Conservation (phyloP, 495 filamentous ascomycete genomes). For the Tuber calosporum region DNA sequence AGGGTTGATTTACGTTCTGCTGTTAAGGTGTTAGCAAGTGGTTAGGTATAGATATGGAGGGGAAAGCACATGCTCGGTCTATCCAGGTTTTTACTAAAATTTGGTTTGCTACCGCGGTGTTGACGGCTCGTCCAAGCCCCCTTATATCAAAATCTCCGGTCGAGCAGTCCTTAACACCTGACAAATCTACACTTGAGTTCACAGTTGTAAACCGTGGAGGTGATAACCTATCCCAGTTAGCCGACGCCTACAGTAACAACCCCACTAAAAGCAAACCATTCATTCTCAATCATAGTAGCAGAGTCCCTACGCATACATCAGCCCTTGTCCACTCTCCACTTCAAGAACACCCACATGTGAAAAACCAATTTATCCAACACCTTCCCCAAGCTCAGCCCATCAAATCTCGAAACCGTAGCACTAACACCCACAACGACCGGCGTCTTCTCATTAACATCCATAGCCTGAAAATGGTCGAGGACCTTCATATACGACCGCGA, state of each 20-base stretch:
- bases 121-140: constrained; percentile 70
- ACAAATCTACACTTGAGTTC: constrained; percentile 67
- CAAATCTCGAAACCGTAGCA: constrained; percentile 81
- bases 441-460: constrained; percentile 45
- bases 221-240: constrained; percentile 48
- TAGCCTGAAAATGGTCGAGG: constrained; percentile 67
- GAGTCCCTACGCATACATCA: constrained; percentile 56
- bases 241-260: not conserved
- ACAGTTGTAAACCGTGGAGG: constrained; percentile 91
- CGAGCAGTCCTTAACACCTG: constrained; percentile 54
- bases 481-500: constrained; percentile 65
- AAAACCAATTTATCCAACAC: constrained; percentile 96
- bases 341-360: constrained; percentile 54
- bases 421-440: constrained; percentile 84
- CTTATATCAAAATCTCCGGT: constrained; percentile 72
- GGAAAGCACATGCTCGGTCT: constrained; percentile 52
- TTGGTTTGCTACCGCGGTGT: constrained; percentile 68
- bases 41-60: too few species aligned
- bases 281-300: constrained; percentile 89
- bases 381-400: constrained; percentile 78
- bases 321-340: not conserved
- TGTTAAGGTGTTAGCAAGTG: constrained; percentile 3
- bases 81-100: constrained; percentile 80
- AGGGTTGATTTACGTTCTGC: constrained; percentile 70
- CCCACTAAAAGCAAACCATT: constrained; percentile 51